Base-by-base conservation (phyloP, 1,284 basidiomycete species). In the Xerocomus amazonicus region DNA sequence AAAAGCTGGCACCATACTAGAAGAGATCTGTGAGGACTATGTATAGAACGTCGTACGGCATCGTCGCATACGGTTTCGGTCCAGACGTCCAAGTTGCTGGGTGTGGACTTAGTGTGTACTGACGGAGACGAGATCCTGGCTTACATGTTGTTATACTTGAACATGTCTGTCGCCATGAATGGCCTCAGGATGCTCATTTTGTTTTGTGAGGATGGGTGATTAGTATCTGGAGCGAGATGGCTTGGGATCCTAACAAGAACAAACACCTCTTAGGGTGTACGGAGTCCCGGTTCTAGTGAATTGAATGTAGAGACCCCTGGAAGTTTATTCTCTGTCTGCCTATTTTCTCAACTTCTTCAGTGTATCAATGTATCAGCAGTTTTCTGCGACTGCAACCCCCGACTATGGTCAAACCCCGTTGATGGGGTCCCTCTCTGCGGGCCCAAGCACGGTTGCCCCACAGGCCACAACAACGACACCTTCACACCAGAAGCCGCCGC, bases 141-240 rank as follows among this genome's bases (percentile, higher is more conserved):
- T 57, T 58, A 88, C 90, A 91, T 78, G 63, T 92, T 91, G 68
- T 96, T 96, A 73, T 94, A 95, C 58, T 79, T 85, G 78, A 96
- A 94, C 69, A 96, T 77, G 66, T 96, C 92, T 0, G 83, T 81
- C 13, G 91, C 90, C 61, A 78, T 78, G 73, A 96, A 93, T 12
- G 92, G 85, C 42, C 92, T 79, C 3, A 91, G 73, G 33, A 91
- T 67, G 60, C 88, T 91, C 92, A 94, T 94, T 13, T 50, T 40
- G 35, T n/a, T 26, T 10, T 17, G 41, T 26, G 10, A 0, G 31
- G 17, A 1, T n/a, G 12, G 31, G 16, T 13, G 40, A 31, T n/a
- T n/a, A n/a, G n/a, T 23, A 23, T 23, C 19, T 23, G 19, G 19
- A 23, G 19, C 19, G 19, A 23, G 43, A 39, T 17, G 23, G 50